phyloP scores from a whole-genome alignment of 2,329 filamentous ascomycete species.

The Sordariomycetes sp. region DNA sequence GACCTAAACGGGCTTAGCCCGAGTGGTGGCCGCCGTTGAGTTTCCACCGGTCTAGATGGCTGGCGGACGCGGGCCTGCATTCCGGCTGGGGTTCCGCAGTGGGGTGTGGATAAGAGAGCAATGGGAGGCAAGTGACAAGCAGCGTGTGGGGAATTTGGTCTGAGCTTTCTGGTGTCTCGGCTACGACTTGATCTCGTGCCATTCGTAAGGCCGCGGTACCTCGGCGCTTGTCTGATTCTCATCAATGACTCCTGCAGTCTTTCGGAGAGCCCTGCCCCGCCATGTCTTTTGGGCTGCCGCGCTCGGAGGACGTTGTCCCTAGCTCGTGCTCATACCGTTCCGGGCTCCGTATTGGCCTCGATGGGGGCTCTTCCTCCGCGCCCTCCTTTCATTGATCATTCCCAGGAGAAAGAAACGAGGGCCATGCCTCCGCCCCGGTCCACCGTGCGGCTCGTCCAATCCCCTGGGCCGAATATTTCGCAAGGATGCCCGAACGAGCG shows the following conservation, averaged over 20 bases:
- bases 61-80: background rate
- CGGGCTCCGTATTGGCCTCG: background rate
- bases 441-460: background rate
- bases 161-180: too few species aligned
- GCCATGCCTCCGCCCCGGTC: background rate
- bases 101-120: background rate
- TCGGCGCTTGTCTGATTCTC: too few species aligned
- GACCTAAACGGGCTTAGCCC: too few species aligned
- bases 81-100: background rate
- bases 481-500: background rate
- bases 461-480: background rate
- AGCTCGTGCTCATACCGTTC: background rate
- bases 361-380: background rate
- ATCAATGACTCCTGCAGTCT: background rate
- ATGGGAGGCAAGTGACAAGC: background rate
- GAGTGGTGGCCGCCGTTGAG: too few species aligned
- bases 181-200: too few species aligned
- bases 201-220: too few species aligned
- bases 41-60: too few species aligned
- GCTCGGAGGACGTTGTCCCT: background rate
- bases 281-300: background rate
- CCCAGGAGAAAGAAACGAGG: background rate
- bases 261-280: background rate
- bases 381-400: background rate
- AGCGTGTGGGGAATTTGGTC: background rate